Evolutionary conservation across 140 eudicot genomes (phyloP).

Genomic region (Stevia rebaudiana): DNA sequence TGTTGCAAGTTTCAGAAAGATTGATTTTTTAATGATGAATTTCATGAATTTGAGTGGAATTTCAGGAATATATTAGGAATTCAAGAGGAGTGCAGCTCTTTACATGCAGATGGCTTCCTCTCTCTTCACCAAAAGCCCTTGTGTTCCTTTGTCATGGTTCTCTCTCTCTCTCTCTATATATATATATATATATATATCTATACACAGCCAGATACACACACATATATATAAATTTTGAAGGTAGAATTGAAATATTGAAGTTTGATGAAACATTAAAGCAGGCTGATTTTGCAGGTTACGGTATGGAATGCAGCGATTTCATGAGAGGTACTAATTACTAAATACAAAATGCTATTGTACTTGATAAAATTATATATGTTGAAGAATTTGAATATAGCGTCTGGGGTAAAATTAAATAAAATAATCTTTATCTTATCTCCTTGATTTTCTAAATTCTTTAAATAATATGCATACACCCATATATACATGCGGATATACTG

Average conservation of each 20-base stretch:
- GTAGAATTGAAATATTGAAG: too few relatives aligned
- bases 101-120: conserved; percentile 94
- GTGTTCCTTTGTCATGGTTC: conserved; percentile 97
- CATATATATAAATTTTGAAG: too few relatives aligned
- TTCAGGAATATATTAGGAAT: conserved; percentile 72
- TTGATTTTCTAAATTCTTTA: too few relatives aligned
- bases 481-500: too few relatives aligned
- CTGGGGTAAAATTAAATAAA: too few relatives aligned
- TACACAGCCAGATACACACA: too few relatives aligned
- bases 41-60: conserved; percentile 18
- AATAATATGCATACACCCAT: too few relatives aligned
- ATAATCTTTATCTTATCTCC: too few relatives aligned
- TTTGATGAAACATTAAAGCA: neutral
- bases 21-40: neutral
- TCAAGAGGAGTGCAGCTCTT: conserved; percentile 86
- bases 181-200: neutral
- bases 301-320: conserved; percentile 96
- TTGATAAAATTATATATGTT: too few relatives aligned
- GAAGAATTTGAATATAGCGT: too few relatives aligned
- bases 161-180: conserved; percentile 29
- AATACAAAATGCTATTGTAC: too few relatives aligned
- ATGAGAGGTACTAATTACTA: conserved; percentile 72
- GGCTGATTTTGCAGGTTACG: conserved; percentile 75
- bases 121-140: conserved; percentile 87
- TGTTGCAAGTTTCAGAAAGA: neutral